Evolutionary conservation across 805 yeast genomes (phyloP), one percentile per base, ranked within the genome.

Genomic region (Kuraishia capsulata): DNA sequence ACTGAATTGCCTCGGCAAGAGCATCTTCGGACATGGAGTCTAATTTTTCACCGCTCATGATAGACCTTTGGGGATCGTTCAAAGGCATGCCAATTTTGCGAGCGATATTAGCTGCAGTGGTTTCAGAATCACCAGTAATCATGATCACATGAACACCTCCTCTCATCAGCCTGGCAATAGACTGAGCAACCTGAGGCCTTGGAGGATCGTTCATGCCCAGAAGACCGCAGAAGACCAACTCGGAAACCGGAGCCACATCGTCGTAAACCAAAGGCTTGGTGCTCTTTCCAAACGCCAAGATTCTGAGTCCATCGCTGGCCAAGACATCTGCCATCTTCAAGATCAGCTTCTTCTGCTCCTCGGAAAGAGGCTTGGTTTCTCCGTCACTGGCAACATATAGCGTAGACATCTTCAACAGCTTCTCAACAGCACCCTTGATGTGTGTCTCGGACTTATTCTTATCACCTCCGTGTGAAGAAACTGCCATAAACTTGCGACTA

Each of bases 181-280:
- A 83, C 36, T 69, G 65, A 36, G 76, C 72, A 3, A 92, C 97
- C 44, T 81, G 78, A 8, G 89, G 82, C 52, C 98, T 76, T 41
- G 99, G 99, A 8, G 99, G 99, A 61, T 92, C 99, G 51, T 86
- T 87, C 95, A 92, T 88, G 40, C 96, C 97, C 45, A 87, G 69
- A 33, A 92, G 62, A 10, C 99, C 99, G 46, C 84, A 72, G 53
- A 90, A 90, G 2, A 75, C 67, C 47, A 92, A 67, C 20, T 75
- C 80, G 0, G 67, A 49, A 11, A 89, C 82, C 42, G 64, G 69
- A 16, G 45, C 47, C 16, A 54, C 62, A 10, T 50, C 56, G 4
- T 57, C 62, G 20, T 53, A 54, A 4, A 48, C 41, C 42, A 62
- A 61, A 14, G 59, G 52, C 41, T 54, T 65, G 44, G 47, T 50